These are phyloP conservation scores for Nasturtium officinale DNA, from an alignment of 345 rosid genomes.

Conservation along the genomic window DNA sequence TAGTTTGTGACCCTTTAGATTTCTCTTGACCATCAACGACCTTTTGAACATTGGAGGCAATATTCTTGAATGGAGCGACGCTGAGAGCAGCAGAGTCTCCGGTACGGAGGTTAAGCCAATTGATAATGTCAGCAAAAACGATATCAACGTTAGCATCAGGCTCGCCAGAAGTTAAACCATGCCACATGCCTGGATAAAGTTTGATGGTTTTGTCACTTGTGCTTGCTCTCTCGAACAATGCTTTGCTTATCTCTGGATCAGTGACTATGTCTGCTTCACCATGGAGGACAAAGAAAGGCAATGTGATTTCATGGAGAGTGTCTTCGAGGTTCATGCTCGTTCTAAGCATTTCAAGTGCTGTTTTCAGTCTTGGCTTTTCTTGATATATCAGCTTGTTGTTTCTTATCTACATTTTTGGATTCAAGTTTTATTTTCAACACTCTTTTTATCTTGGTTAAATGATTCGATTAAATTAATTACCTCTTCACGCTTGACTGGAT, in stretches of 20 bases:
- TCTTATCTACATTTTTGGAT: slow-evolving; percentile 55
- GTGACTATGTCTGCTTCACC: slow-evolving; percentile 94
- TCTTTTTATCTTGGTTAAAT: too few species aligned
- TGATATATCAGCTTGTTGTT: slow-evolving; percentile 91
- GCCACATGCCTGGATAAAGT: slow-evolving; percentile 96
- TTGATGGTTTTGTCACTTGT: slow-evolving; percentile 81
- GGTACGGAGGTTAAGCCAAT: slow-evolving; percentile 69
- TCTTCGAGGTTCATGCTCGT: slow-evolving; percentile 85
- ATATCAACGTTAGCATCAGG: slow-evolving; percentile 70
- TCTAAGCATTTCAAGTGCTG: slow-evolving; percentile 92
- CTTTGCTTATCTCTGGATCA: slow-evolving; percentile 96
- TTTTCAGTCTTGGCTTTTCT: slow-evolving; percentile 92
- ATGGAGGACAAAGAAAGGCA: slow-evolving; percentile 87
- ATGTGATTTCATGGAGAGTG: slow-evolving; percentile 61
- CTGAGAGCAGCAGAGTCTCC: slow-evolving; percentile 28
- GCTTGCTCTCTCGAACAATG: slow-evolving; percentile 66
- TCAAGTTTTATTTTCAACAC: neutral
- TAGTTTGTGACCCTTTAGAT: slow-evolving; percentile 19
- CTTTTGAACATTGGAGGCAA: slow-evolving; percentile 20
- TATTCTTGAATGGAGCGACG: slow-evolving; percentile 39
- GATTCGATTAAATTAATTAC: slow-evolving; percentile 33
- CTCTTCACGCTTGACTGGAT: slow-evolving; percentile 80
- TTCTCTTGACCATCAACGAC: slow-evolving; percentile 17
- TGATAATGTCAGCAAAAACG: slow-evolving; percentile 70
- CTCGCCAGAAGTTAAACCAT: slow-evolving; percentile 80